Evolutionary conservation across 108 stramenopile species (phyloP).

Genomic region (Pseudonitzschia multiseries): DNA sequence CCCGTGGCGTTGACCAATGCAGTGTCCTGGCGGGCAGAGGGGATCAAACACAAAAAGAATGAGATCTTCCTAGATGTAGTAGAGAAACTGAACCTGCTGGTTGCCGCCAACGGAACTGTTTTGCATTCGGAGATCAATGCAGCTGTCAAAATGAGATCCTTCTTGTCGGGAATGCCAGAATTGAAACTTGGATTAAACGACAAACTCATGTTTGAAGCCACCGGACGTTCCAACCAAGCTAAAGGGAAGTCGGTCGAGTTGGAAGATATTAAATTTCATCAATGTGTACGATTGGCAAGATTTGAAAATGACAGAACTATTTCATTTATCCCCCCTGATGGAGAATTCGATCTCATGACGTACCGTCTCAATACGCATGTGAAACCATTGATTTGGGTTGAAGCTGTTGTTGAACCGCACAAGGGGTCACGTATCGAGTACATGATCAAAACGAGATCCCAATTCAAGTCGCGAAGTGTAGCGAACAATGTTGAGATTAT

Average conservation of each 20-base stretch:
- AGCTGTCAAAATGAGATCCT: constrained; percentile 94
- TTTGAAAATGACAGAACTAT: constrained; percentile 99
- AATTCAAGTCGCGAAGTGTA: constrained; percentile 96
- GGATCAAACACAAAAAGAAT: constrained; percentile 99
- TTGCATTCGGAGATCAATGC: constrained; percentile 90
- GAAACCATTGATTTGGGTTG: constrained; percentile 99
- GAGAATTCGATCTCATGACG: constrained; percentile 99
- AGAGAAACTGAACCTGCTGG: constrained; percentile 97
- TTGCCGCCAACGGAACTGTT: constrained; percentile 97
- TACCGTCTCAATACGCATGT: constrained; percentile 98
- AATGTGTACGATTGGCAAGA: constrained; percentile 96
- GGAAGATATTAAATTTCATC: constrained; percentile 99
- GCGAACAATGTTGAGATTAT: constrained; percentile 99
- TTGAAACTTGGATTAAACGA: constrained; percentile 98
- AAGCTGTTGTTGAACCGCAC: constrained; percentile 98
- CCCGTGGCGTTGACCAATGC: constrained; percentile 98
- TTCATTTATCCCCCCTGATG: constrained; percentile 99
- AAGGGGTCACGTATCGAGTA: constrained; percentile 96
- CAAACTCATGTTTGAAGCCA: constrained; percentile 96
- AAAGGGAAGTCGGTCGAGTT: constrained; percentile 94
- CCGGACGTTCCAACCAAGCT: constrained; percentile 60
- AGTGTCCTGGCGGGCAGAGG: constrained; percentile 97
- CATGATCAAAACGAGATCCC: constrained; percentile 99
- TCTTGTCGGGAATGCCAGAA: constrained; percentile 98
- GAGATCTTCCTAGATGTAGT: constrained; percentile 99